These are phyloP conservation scores for Calamus simplicifolius DNA, from an alignment of 176 grass and related monocot species.

Conservation along the genomic window DNA sequence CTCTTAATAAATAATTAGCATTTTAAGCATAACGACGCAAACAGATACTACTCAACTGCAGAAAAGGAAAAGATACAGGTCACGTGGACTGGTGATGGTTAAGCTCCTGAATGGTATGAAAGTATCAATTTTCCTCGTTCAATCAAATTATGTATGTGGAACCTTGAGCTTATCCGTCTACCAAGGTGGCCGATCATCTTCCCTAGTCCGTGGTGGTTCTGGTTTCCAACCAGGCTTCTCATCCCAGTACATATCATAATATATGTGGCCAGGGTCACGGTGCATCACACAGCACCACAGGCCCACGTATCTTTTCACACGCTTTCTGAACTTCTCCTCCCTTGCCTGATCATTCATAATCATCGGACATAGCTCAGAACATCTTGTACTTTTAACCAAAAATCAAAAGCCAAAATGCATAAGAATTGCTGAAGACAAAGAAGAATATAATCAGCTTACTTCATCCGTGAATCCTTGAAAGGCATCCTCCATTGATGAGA, in stretches of 20 bases:
- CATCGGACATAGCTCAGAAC: neutral
- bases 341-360: constrained; percentile 33
- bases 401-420: no score
- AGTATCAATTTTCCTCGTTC: no score
- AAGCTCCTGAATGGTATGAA: no score
- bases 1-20: no score
- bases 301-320: constrained; percentile 77
- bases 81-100: no score
- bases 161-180: neutral
- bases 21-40: no score
- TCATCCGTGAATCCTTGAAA: constrained; percentile 68
- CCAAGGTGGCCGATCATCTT: constrained; percentile 76
- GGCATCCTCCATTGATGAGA: constrained; percentile 77
- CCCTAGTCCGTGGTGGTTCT: constrained; percentile 45
- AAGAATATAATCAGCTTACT: constrained; percentile 37
- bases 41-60: no score
- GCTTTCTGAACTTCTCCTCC: constrained; percentile 65
- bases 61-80: no score
- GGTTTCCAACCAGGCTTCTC: constrained; percentile 87
- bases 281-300: constrained; percentile 87
- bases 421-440: neutral
- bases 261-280: constrained; percentile 75
- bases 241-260: constrained; percentile 99
- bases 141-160: no score
- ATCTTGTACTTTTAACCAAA: no score